Evolutionary conservation across 1,284 basidiomycete species (phyloP), one percentile per base, ranked within the genome.

Genomic region (Sanghuangporus sanghuang): DNA sequence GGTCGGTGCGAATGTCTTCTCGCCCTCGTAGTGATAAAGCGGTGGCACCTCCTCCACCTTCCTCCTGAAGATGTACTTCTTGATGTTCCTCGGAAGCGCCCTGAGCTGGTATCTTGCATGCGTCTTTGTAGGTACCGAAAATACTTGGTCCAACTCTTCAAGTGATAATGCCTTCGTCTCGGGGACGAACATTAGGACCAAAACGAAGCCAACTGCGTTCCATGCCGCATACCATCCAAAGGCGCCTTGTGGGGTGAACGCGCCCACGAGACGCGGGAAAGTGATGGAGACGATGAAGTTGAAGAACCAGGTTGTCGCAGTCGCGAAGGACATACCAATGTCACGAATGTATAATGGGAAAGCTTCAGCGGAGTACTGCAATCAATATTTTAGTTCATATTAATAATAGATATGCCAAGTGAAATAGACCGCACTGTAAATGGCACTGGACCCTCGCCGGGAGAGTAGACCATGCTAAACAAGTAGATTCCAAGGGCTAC

Each of bases 101-200:
- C 71, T 79, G 46, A 79, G 63, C 71, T 89, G 84, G 74, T 90
- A 86, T 2, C 71, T 67, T 36, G 79, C 75, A 70, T 85, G 85
- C 57, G 77, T 78, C n/a, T 71, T 69, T 1, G 82, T 87, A 0
- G 87, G 85, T 2, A 90, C 83, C 46, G 80, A 79, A 70, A 90
- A 90, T 52, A 90, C 73, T 67, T 79, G 80, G 69, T 85, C 82
- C 9, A 85, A 74, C 70, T 85, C 83, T 70, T 85, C 81, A 44
- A 92, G 79, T 0, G 87, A 87, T 39, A 86, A 78, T 67, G 85
- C 81, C 73, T 89, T 90, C 9, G 89, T 92, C 79, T 90, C 87
- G 18, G 76, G 75, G 2, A 74, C 68, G 59, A 75, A 72, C 36
- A 64, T 32, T 73, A 85, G 83, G 62, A 85, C 83, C 77, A 84